Base-by-base conservation (phyloP, 257 asterid species). In the Sherardia arvensis region DNA sequence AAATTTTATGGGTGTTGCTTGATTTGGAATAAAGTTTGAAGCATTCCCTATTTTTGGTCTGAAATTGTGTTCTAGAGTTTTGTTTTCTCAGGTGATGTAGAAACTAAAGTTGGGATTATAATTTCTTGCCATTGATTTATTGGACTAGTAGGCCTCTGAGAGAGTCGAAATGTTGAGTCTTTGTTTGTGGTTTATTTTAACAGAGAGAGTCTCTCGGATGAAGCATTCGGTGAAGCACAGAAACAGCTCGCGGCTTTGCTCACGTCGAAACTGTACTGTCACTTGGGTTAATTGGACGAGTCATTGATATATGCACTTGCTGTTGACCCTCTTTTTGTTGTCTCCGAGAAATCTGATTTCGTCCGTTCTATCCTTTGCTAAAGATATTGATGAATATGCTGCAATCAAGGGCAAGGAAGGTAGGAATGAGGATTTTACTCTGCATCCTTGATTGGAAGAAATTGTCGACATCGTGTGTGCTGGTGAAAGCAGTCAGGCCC, bases 321-420 rank as follows among this genome's bases (percentile, higher is more conserved):
- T 59, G 95, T 97, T 61, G 97, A 95, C 66, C 90, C 95, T 58
- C 84, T 76, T 30, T 91, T 88, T 61, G 90, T 88, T 38, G 95
- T 91, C 55, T 83, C 95, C 2, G 98, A 88, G 80, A 97, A 88
- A 77, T 77, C 97, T 20, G 98, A 91, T 72, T 91, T 88, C 69
- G 91, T 89, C 63, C 94, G 84, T 66, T 88, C 98, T 65, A 87
- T 91, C 61, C 95, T 86, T n/a, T 14, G 98, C 95, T 73, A 91
- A 91, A 85, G 95, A 95, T 61, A 86, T 91, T 67, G 98, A 91
- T 77, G 96, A 91, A 66, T 91, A 91, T 78, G 98, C 95, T 40
- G 81, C 76, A 70, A 74, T 85, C 76, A 91, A 78, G 86, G 85
- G 84, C 62, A 91, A 71, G 76, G 92, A 92, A 38, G 95, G 94